Evolutionary conservation across 306 rosid genomes (phyloP), one percentile per base, ranked within the genome.

Genomic region (Hylodesmum podocarpum): DNA sequence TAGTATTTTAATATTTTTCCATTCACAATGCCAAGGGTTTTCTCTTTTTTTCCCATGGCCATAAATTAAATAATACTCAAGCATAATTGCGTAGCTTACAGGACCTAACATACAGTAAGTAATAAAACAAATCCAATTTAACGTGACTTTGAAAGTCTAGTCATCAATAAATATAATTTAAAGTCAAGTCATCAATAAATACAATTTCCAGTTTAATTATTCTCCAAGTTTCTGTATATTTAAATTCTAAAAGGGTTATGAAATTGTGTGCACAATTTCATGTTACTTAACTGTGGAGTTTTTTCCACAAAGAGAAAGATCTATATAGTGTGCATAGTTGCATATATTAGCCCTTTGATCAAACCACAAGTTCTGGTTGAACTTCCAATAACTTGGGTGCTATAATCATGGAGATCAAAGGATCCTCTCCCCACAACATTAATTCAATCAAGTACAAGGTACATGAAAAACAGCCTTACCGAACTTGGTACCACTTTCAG

Each of bases 401-500:
- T 36, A 53, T 37, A 36, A 36, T 33, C 22, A 71, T 71, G 76
- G 66, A 71, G 37, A 71, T 4, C 49, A 31, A 36, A 46, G 66
- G 66, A 67, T 59, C 66, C 28, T 59, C 21, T 5, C 0, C 9
- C 40, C 5, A n/a, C 4, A 39, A 3, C 51, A 50, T 61, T 8
- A 24, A 13, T 31, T 58, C 21, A 27, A 18, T 22, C 50, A 75
- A 27, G 28, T 1, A 7, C 33, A 19, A 0, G 12, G 49, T 47
- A 66, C 55, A 39, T 44, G 70, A 84, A 83, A 83, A 78, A 0
- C 89, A 86, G 50, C 89, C 87, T n/a, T 83, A 72, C 36, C 33
- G 85, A 73, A 76, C 89, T 76, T 73, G 73, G 18, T 86, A 59
- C 51, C 89, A 86, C 74, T 82, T 86, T 77, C 86, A 83, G 66